Evolutionary conservation across 768 basidiomycete species (phyloP), one percentile per base, ranked within the genome.

Genomic region (Pleurotus tuoliensis): DNA sequence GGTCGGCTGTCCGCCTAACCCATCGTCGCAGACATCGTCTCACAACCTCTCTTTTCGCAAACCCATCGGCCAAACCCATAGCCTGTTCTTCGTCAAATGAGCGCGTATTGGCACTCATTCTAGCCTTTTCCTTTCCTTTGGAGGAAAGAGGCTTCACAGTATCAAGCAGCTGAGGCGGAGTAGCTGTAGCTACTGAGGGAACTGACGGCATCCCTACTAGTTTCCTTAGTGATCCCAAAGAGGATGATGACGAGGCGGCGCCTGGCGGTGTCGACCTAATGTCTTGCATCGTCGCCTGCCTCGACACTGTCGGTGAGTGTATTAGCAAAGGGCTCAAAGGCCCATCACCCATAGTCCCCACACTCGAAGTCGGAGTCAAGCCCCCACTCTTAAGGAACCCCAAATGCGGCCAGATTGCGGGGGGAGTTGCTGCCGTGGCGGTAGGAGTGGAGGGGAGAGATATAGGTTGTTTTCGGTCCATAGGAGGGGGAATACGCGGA

Each of bases 381-480:
- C 65, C 56, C 59, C 58, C 63, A 60, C 65, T 59, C 68, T 72
- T 71, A 18, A 77, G 56, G 55, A 72, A 69, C 11, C 64, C 67
- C 2, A 73, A 58, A 1, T 73, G 62, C 11, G 71, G 69, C 47
- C 71, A 75, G 13, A 65, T 62, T 9, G 67, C 70, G 47, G 62
- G 61, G 56, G 59, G 56, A 11, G 30, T 34, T 34, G 30, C 30
- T 34, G 30, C 30, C 16, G 56, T 58, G 7, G 68, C 62, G 16
- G 73, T 73, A 3, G 81, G 79, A 1, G 80, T 81, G 0, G 74
- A 66, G 4, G 79, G 80, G 2, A 81, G 68, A 5, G 81, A 77
- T 37, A 82, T 76, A 5, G 75, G 77, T 55, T 72, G 70, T 5
- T 66, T 66, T 60, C 67, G 74, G 5, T 67, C 61, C 9, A 76